Conservation (phyloP, 2,329 filamentous ascomycete genomes). For the Penicillium decumbens region DNA sequence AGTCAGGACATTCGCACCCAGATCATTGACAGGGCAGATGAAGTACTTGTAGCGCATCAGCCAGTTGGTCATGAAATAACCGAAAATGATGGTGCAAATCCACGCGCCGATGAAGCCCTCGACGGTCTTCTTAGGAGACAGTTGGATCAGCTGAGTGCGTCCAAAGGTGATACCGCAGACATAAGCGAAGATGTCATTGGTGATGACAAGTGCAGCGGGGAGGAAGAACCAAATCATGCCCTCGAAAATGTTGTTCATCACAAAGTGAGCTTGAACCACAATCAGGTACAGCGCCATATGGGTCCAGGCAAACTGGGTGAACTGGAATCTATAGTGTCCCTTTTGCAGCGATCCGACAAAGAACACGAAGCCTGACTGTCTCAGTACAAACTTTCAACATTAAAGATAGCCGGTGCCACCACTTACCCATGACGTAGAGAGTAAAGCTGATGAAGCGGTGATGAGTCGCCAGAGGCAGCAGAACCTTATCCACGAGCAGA, state of each 20-base stretch:
- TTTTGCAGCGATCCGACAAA: conserved; percentile 93
- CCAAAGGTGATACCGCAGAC: conserved; percentile 96
- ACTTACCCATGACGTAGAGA: conserved; percentile 86
- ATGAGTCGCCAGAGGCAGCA: conserved; percentile 90
- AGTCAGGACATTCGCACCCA: conserved; percentile 88
- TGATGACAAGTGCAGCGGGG: conserved; percentile 89
- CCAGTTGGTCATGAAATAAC: conserved; percentile 72
- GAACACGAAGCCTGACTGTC: conserved; percentile 78
- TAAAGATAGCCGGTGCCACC: conserved; percentile 28
- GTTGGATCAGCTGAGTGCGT: conserved; percentile 91
- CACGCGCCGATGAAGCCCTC: conserved; percentile 95
- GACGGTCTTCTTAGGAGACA: conserved; percentile 98
- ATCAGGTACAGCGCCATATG: conserved; percentile 99
- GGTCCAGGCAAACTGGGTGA: conserved; percentile 98
- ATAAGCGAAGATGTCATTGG: conserved; percentile 98
- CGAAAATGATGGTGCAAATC: conserved; percentile 89
- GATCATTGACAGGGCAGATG: conserved; percentile 93
- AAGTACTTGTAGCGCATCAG: conserved; percentile 93
- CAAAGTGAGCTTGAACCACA: conserved; percentile 95
- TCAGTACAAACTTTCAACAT: conserved; percentile 9
- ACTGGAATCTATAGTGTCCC: conserved; percentile 96
- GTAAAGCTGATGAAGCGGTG: conserved; percentile 98
- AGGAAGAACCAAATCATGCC: conserved; percentile 99
- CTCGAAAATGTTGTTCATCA: conserved; percentile 99
- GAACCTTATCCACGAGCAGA: conserved; percentile 85